Evolutionary conservation across 192 early-diverging fungal genomes (phyloP).

Genomic region (Mortierella claussenii): DNA sequence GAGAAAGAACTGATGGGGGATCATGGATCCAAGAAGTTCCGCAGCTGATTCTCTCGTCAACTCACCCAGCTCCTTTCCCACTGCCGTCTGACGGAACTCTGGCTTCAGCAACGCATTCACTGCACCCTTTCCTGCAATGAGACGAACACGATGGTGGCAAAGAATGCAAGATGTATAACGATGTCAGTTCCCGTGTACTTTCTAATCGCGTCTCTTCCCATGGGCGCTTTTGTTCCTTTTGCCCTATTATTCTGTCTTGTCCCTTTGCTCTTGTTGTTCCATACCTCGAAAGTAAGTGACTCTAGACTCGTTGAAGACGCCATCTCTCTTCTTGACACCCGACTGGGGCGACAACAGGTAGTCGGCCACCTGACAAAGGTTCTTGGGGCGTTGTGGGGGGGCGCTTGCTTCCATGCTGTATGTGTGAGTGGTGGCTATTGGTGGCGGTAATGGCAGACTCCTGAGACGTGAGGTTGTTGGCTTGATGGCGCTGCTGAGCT

Average conservation of each 20-base stretch:
- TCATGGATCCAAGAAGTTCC: conserved; percentile 71
- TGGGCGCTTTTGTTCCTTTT: no score
- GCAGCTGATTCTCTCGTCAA: conserved; percentile 58
- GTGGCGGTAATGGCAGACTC: no score
- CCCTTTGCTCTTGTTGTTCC: no score
- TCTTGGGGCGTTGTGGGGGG: conserved; percentile 62
- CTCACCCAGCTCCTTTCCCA: conserved; percentile 62
- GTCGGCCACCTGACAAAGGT: conserved; percentile 74
- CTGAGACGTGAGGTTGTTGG: no score
- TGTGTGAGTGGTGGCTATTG: no score
- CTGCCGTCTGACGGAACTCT: conserved; percentile 65
- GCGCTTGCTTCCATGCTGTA: conserved; percentile 40
- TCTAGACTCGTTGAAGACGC: conserved; percentile 88
- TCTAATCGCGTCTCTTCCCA: no score
- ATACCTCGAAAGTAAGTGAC: conserved; percentile 96
- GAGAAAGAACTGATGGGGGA: conserved; percentile 79
- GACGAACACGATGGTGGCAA: no score
- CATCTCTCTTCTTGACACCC: conserved; percentile 82
- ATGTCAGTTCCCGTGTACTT: no score
- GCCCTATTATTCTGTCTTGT: no score
- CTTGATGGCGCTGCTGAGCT: no score
- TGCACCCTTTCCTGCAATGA: conserved; percentile 69
- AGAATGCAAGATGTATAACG: no score
- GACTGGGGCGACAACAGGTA: conserved; percentile 81
- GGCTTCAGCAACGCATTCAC: conserved; percentile 71